These are phyloP conservation scores for Lactarius trivialis DNA, from an alignment of 768 basidiomycete species.

Conservation along the genomic window DNA sequence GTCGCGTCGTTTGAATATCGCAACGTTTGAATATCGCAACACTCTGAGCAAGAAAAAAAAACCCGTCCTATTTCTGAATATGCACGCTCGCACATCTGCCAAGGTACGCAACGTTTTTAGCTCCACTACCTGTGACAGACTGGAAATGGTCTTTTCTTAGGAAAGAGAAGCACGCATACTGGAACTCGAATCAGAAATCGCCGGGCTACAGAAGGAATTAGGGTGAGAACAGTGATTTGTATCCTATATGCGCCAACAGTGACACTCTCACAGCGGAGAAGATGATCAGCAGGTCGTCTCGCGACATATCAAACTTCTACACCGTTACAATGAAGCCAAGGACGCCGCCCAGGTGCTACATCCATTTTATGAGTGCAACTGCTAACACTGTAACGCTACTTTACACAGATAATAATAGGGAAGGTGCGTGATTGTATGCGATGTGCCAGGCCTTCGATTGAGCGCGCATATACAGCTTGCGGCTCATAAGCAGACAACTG, in stretches of 20 bases:
- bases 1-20: not conserved
- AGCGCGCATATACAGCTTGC: conserved; percentile 51
- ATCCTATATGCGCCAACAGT: not conserved
- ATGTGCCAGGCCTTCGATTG: conserved; percentile 2
- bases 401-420: conserved; percentile 64
- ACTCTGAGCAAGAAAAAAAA: not conserved
- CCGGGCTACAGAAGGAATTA: conserved; percentile 13
- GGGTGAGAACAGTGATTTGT: not conserved
- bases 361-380: not conserved
- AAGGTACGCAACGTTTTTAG: not conserved
- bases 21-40: not conserved
- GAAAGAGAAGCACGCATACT: conserved; percentile 15
- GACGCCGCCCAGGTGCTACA: conserved; percentile 62
- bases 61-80: not conserved
- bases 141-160: not conserved
- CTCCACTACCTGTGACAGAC: not conserved
- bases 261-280: conserved; percentile 29
- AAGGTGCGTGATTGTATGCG: conserved; percentile 38
- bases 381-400: not conserved
- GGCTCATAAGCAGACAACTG: conserved; percentile 55
- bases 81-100: conserved; percentile 20
- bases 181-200: conserved; percentile 18
- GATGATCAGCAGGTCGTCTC: conserved; percentile 53
- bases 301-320: conserved; percentile 59
- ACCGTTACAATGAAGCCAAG: conserved; percentile 72